Evolutionary conservation across 108 stramenopile species (phyloP).

Genomic region (Pseudonitzschia multistriata): DNA sequence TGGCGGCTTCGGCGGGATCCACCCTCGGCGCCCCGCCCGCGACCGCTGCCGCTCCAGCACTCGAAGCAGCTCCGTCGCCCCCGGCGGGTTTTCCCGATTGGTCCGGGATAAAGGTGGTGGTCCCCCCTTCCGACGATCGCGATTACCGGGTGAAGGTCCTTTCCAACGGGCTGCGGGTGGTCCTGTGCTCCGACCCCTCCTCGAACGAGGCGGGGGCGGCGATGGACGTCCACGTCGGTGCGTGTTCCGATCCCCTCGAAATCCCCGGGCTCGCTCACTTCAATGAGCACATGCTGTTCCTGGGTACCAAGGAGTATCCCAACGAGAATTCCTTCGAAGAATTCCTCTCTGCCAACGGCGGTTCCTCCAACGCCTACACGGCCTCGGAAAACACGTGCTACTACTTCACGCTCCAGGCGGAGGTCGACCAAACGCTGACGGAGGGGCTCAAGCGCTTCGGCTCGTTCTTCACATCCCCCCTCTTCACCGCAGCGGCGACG

Average conservation of each 20-base stretch:
- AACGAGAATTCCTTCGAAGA: constrained; percentile 75
- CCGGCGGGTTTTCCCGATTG: constrained; percentile 20
- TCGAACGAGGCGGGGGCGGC: constrained; percentile 81
- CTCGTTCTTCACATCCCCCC: constrained; percentile 88
- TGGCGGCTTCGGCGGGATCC: constrained; percentile 35
- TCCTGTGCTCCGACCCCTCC: constrained; percentile 83
- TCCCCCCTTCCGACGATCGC: constrained; percentile 72
- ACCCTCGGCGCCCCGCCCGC: not conserved
- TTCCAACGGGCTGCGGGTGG: constrained; percentile 62
- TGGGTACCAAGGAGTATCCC: constrained; percentile 87
- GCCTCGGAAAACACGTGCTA: constrained; percentile 91
- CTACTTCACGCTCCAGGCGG: constrained; percentile 86
- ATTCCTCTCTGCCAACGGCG: constrained; percentile 77
- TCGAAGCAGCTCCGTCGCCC: not conserved
- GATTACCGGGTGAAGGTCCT: constrained; percentile 55
- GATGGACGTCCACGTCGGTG: constrained; percentile 91
- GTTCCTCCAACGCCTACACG: constrained; percentile 87
- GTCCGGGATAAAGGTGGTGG: constrained; percentile 47
- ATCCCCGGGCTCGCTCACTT: constrained; percentile 90
- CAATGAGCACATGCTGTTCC: constrained; percentile 77
- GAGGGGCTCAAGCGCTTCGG: constrained; percentile 87
- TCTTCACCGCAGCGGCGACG: constrained; percentile 82
- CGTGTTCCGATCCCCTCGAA: constrained; percentile 79
- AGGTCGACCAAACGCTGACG: constrained; percentile 52
- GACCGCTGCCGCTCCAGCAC: not conserved